Percentiles rank a stretch among this genome's conserved stretches.
phyloP scores from a whole-genome alignment of 164 flowering plant species.

The Tetrastigma voinierianum region DNA sequence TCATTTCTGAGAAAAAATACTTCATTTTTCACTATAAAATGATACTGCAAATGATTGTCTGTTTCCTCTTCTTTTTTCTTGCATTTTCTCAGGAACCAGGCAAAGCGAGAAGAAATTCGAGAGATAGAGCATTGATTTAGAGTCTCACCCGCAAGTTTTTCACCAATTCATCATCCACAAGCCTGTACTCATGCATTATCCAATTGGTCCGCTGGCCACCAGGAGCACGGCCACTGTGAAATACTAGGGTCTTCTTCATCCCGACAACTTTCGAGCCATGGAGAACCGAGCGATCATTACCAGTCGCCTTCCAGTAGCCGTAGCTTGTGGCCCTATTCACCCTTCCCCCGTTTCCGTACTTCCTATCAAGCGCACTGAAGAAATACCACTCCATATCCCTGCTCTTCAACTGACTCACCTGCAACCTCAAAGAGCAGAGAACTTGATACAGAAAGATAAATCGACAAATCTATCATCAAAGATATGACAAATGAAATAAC shows the following conservation, averaged over 20 bases:
- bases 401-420: constrained; percentile 61
- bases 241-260: constrained; percentile 85
- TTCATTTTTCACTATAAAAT: too few relatives aligned
- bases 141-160: constrained; percentile 36
- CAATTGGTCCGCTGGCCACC: constrained; percentile 68
- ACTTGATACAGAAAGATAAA: too few relatives aligned
- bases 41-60: too few relatives aligned
- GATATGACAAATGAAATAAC: too few relatives aligned
- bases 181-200: constrained; percentile 86
- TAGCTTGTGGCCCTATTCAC: constrained; percentile 63
- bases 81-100: too few relatives aligned
- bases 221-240: constrained; percentile 75
- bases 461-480: too few relatives aligned
- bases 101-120: too few relatives aligned
- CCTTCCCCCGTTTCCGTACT: constrained; percentile 66
- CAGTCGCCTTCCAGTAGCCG: constrained; percentile 94
- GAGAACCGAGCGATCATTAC: constrained; percentile 58
- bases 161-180: constrained; percentile 48
- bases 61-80: too few relatives aligned
- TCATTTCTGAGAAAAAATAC: too few relatives aligned
- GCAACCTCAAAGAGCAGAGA: not conserved
- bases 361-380: constrained; percentile 67
- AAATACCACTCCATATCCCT: constrained; percentile 87
- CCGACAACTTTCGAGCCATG: constrained; percentile 42
- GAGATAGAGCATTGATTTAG: too few relatives aligned